Percentiles rank a stretch among this genome's conserved stretches.
These are phyloP conservation scores for Lactarius vividus DNA, from an alignment of 768 basidiomycete genomes.

Conservation along the genomic window DNA sequence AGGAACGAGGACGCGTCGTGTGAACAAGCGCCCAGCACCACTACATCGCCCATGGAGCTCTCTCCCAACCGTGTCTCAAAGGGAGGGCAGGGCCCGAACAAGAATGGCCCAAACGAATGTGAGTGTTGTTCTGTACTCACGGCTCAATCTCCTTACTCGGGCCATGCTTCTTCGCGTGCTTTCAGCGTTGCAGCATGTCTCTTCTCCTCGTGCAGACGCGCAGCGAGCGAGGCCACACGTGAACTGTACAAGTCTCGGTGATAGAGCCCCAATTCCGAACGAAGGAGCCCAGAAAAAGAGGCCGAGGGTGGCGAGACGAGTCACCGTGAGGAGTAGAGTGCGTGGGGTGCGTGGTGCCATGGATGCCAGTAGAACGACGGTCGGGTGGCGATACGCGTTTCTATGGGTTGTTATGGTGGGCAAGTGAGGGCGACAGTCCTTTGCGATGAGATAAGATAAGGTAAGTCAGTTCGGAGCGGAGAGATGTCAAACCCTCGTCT, in stretches of 20 bases:
- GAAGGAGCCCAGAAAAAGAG: constrained; percentile 5
- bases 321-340: background rate
- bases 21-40: background rate
- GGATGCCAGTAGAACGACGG: background rate
- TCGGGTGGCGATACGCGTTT: too few species aligned
- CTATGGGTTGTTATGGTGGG: background rate
- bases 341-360: constrained; percentile 9
- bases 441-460: background rate
- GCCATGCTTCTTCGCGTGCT: constrained; percentile 1
- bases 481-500: background rate
- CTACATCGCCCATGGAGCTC: too few species aligned
- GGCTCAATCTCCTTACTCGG: constrained; percentile 9
- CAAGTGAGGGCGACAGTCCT: background rate
- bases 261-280: background rate
- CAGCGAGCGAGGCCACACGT: background rate
- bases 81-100: background rate
- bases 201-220: background rate
- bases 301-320: background rate
- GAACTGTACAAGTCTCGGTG: background rate
- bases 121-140: constrained; percentile 3
- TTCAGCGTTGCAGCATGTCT: background rate
- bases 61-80: background rate
- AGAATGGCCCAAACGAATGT: background rate
- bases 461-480: background rate
- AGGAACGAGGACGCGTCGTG: background rate